Evolutionary conservation across 805 yeast genomes (phyloP).

Genomic region (Blastobotrys attinorum): DNA sequence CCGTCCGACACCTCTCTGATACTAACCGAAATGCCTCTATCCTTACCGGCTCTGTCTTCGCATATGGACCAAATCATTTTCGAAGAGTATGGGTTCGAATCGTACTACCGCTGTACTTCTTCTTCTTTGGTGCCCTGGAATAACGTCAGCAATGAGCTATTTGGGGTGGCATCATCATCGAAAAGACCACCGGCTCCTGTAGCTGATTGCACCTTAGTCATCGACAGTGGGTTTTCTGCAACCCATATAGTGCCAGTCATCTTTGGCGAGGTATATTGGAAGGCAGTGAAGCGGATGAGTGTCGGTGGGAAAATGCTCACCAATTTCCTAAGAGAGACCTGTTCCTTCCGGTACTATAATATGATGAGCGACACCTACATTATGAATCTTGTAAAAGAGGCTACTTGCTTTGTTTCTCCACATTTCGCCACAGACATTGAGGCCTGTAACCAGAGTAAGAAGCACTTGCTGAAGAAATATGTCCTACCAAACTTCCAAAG

Average conservation of each 20-base stretch:
- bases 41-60: constrained; percentile 70
- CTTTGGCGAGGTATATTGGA: constrained; percentile 67
- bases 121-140: constrained; percentile 50
- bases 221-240: constrained; percentile 83
- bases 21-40: constrained; percentile 73
- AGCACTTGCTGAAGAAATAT: constrained; percentile 38
- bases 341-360: constrained; percentile 87
- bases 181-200: constrained; percentile 15
- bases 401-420: constrained; percentile 57
- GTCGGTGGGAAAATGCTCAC: constrained; percentile 82
- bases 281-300: constrained; percentile 69
- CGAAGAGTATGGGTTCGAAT: constrained; percentile 82
- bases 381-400: constrained; percentile 79
- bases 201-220: constrained; percentile 62
- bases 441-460: constrained; percentile 20
- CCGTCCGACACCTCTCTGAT: constrained; percentile 50
- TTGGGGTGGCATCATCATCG: constrained; percentile 15
- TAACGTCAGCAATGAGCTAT: constrained; percentile 24
- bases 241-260: constrained; percentile 84
- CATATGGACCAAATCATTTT: constrained; percentile 87
- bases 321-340: constrained; percentile 73
- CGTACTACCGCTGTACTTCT: constrained; percentile 57
- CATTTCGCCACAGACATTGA: constrained; percentile 47
- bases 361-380: constrained; percentile 84
- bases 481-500: constrained; percentile 84